Conservation (phyloP, 352 stramenopile genomes). For the Phytophthora lateralis region DNA sequence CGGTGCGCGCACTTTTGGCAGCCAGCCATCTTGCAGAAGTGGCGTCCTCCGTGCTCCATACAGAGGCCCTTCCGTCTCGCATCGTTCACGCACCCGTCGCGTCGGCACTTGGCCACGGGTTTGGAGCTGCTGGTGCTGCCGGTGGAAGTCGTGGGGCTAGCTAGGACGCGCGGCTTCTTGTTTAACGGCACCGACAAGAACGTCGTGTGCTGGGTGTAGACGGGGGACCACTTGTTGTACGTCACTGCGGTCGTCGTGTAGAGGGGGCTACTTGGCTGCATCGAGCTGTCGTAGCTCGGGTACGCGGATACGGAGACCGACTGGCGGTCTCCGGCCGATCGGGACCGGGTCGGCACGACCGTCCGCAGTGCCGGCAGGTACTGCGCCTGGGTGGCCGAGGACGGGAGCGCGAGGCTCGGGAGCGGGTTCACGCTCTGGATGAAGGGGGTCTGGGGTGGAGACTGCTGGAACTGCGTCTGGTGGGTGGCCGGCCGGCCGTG, state of each 20-base stretch:
- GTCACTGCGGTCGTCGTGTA: slow-evolving; percentile 20
- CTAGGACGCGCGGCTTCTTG: slow-evolving; percentile 35
- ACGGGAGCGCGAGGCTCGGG: slow-evolving; percentile 28
- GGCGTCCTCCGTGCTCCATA: slow-evolving; percentile 86
- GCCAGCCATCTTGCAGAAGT: slow-evolving; percentile 87
- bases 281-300: slow-evolving; percentile 16
- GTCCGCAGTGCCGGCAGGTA: slow-evolving; percentile 36
- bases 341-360: slow-evolving; percentile 28
- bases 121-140: slow-evolving; percentile 31
- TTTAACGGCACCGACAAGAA: slow-evolving; percentile 23
- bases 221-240: slow-evolving; percentile 23
- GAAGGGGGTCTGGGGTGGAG: slow-evolving; percentile 21
- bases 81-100: slow-evolving; percentile 69
- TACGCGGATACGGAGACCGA: slow-evolving; percentile 20
- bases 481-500: slow-evolving; percentile 37
- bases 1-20: slow-evolving; percentile 86
- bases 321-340: slow-evolving; percentile 11
- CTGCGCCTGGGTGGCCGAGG: slow-evolving; percentile 20
- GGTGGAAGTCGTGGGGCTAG: slow-evolving; percentile 34
- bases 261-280: slow-evolving; percentile 21
- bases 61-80: slow-evolving; percentile 83
- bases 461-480: slow-evolving; percentile 21
- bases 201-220: slow-evolving; percentile 29
- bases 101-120: slow-evolving; percentile 51
- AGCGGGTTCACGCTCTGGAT: slow-evolving; percentile 18